phyloP scores from a whole-genome alignment of 2,329 filamentous ascomycete species.

The Golovinomyces cichoracearum region DNA sequence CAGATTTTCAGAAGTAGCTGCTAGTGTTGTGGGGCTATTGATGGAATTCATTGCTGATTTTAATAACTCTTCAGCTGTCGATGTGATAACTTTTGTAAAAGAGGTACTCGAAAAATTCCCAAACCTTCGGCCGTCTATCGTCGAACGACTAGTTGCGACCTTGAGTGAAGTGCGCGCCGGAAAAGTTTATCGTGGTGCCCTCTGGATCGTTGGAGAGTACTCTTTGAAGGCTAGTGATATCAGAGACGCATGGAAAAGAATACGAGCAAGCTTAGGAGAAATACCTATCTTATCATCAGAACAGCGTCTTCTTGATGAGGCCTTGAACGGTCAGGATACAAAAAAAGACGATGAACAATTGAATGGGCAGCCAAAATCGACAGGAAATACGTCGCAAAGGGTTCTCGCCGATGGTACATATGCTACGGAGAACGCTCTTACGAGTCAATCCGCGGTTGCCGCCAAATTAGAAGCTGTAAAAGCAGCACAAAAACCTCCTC shows the following conservation, averaged over 20 bases:
- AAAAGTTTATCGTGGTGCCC: conserved; percentile 84
- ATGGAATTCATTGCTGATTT: conserved; percentile 99
- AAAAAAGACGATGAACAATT: conserved; percentile 35
- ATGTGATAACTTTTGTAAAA: conserved; percentile 96
- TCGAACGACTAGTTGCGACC: conserved; percentile 68
- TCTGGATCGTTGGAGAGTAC: conserved; percentile 97
- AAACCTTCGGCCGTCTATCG: conserved; percentile 60
- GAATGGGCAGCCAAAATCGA: conserved; percentile 57
- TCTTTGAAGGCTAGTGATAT: conserved; percentile 85
- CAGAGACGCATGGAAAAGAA: conserved; percentile 85
- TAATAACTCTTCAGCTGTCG: conserved; percentile 85
- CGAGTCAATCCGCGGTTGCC: conserved; percentile 68
- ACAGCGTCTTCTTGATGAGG: conserved; percentile 69
- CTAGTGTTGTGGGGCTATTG: conserved; percentile 80
- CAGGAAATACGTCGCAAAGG: conserved; percentile 63
- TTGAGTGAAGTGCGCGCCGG: conserved; percentile 81
- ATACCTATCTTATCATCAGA: conserved; percentile 92
- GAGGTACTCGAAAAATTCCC: conserved; percentile 98
- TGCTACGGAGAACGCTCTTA: conserved; percentile 85
- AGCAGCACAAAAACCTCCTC: conserved; percentile 80
- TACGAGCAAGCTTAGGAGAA: conserved; percentile 77
- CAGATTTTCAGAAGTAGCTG: conserved; percentile 94
- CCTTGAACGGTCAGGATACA: conserved; percentile 41
- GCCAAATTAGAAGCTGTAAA: conserved; percentile 91
- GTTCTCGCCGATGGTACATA: conserved; percentile 93